phyloP scores from a whole-genome alignment of 2,329 filamentous ascomycete species.

The Colletotrichum aenigma region DNA sequence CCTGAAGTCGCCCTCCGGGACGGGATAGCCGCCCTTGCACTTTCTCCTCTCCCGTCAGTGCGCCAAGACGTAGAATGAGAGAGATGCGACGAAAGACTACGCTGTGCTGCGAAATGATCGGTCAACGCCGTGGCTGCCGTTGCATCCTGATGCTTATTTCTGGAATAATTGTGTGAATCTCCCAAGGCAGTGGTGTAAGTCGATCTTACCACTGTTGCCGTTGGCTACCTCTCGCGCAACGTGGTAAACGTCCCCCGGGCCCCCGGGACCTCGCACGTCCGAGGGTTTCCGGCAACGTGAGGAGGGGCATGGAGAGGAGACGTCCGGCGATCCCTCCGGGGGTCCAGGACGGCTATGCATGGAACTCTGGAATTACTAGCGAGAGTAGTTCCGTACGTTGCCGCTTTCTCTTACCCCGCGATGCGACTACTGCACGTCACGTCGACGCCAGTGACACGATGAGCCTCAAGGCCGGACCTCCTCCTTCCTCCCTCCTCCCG shows the following conservation, averaged over 20 bases:
- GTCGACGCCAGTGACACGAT: background rate
- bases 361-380: background rate
- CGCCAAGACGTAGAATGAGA: background rate
- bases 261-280: background rate
- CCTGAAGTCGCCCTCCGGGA: background rate
- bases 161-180: background rate
- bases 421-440: background rate
- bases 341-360: background rate
- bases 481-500: background rate
- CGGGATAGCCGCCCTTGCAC: background rate
- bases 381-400: background rate
- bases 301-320: background rate
- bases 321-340: background rate
- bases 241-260: background rate
- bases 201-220: background rate
- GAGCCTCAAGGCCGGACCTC: background rate
- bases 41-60: background rate
- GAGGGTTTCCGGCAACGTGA: background rate
- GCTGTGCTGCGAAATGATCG: background rate
- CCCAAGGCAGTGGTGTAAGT: background rate
- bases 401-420: background rate
- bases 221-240: background rate
- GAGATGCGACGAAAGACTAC: background rate
- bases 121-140: background rate
- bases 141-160: background rate